These are phyloP conservation scores for Arabis hirsuta DNA, from an alignment of 345 rosid species.

Conservation along the genomic window DNA sequence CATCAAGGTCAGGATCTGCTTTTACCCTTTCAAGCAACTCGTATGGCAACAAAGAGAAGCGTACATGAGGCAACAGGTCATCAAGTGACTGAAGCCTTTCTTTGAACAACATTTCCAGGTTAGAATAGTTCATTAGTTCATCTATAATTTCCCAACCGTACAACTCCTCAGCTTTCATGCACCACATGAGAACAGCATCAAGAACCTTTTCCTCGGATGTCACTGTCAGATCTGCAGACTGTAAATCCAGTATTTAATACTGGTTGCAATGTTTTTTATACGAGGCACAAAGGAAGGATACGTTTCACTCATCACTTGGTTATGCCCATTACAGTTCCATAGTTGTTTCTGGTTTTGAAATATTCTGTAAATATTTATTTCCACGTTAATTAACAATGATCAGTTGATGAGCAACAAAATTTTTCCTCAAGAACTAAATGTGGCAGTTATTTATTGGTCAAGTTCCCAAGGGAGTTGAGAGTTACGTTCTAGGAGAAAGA, in stretches of 20 bases:
- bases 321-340: not conserved
- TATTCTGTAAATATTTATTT: not conserved
- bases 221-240: constrained; percentile 92
- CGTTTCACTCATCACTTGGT: constrained; percentile 6
- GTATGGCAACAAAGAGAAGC: constrained; percentile 76
- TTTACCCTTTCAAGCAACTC: constrained; percentile 74
- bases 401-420: not conserved
- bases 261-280: not conserved
- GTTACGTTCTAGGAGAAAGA: not conserved
- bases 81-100: constrained; percentile 66
- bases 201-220: constrained; percentile 93
- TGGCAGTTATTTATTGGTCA: not conserved
- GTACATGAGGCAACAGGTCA: constrained; percentile 68
- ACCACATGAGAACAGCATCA: constrained; percentile 90
- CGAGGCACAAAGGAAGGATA: not conserved
- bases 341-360: not conserved
- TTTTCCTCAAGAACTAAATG: not conserved
- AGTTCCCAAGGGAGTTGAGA: constrained; percentile 1
- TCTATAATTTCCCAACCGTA: constrained; percentile 76
- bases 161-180: constrained; percentile 66
- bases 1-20: constrained; percentile 23
- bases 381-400: not conserved
- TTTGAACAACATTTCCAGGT: constrained; percentile 54
- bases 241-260: constrained; percentile 47
- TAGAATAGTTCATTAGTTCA: constrained; percentile 51